These are phyloP conservation scores for Backusella luteola DNA, from an alignment of 192 early-diverging fungal species.

Conservation along the genomic window DNA sequence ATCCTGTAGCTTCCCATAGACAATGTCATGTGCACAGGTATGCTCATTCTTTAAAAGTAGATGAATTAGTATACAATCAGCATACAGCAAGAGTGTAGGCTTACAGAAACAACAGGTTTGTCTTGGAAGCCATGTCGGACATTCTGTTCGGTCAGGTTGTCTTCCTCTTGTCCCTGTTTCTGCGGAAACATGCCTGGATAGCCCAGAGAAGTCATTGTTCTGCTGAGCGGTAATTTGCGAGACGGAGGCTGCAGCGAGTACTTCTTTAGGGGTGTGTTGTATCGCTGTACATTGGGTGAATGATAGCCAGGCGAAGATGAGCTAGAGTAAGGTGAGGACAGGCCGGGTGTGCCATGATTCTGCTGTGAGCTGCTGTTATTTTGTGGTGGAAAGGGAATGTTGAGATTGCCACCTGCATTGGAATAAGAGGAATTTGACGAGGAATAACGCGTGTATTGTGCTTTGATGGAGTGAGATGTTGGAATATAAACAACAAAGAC, in stretches of 20 bases:
- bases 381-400: slow-evolving; percentile 30
- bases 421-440: slow-evolving; percentile 6
- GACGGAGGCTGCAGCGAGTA: slow-evolving; percentile 47
- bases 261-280: slow-evolving; percentile 37
- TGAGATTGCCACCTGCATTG: slow-evolving; percentile 17
- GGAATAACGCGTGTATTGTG: slow-evolving; percentile 27
- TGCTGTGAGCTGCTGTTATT: background rate
- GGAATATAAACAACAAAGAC: background rate
- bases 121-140: slow-evolving; percentile 68
- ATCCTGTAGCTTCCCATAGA: slow-evolving; percentile 47
- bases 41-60: slow-evolving; percentile 40
- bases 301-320: slow-evolving; percentile 46
- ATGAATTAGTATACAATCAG: background rate
- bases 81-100: background rate
- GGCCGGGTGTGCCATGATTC: slow-evolving; percentile 21
- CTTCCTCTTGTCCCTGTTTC: slow-evolving; percentile 38
- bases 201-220: slow-evolving; percentile 35
- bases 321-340: slow-evolving; percentile 45
- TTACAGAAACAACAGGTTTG: slow-evolving; percentile 40
- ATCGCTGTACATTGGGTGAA: slow-evolving; percentile 36
- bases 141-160: slow-evolving; percentile 55
- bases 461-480: slow-evolving; percentile 8
- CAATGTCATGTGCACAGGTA: slow-evolving; percentile 51
- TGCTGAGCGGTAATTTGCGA: slow-evolving; percentile 35
- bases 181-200: slow-evolving; percentile 66